Conservation (phyloP, 2,329 filamentous ascomycete species). For the Xylaria multiplex region DNA sequence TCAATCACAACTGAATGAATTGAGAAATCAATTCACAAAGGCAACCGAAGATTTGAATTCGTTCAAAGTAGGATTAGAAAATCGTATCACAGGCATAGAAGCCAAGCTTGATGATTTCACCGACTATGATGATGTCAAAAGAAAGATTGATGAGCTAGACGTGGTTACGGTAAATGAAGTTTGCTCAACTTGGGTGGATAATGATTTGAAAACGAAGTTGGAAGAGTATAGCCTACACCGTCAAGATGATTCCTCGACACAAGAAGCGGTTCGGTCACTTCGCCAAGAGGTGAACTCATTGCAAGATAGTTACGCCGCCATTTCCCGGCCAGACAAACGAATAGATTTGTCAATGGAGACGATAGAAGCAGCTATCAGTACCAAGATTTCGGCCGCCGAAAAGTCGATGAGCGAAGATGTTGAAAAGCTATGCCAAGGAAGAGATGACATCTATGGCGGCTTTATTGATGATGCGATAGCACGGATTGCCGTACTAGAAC, state of each 20-base stretch:
- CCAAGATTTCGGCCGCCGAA: constrained; percentile 16
- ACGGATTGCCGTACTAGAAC: constrained; percentile 13
- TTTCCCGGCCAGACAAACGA: not conserved
- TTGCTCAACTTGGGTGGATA: constrained; percentile 26
- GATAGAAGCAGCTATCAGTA: constrained; percentile 17
- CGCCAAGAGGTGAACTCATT: constrained; percentile 12
- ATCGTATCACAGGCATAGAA: constrained; percentile 26
- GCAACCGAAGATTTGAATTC: not conserved
- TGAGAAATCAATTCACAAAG: constrained; percentile 1
- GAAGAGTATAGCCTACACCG: constrained; percentile 25
- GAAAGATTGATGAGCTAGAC: constrained; percentile 34
- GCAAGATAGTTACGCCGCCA: not conserved
- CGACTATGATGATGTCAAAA: constrained; percentile 29
- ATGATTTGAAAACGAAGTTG: constrained; percentile 27
- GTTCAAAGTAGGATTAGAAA: not conserved
- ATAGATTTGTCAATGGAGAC: not conserved
- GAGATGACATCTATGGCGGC: constrained; percentile 31
- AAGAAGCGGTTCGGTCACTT: not conserved
- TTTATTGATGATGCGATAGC: constrained; percentile 34
- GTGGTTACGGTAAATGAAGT: constrained; percentile 24
- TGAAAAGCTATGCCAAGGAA: constrained; percentile 14
- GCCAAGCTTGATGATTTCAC: constrained; percentile 10
- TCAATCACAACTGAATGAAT: constrained; percentile 7
- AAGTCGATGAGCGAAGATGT: constrained; percentile 14
- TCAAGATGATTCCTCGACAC: constrained; percentile 9